phyloP scores from a whole-genome alignment of 352 stramenopile genomes.

The Globisporangium barbulae region DNA sequence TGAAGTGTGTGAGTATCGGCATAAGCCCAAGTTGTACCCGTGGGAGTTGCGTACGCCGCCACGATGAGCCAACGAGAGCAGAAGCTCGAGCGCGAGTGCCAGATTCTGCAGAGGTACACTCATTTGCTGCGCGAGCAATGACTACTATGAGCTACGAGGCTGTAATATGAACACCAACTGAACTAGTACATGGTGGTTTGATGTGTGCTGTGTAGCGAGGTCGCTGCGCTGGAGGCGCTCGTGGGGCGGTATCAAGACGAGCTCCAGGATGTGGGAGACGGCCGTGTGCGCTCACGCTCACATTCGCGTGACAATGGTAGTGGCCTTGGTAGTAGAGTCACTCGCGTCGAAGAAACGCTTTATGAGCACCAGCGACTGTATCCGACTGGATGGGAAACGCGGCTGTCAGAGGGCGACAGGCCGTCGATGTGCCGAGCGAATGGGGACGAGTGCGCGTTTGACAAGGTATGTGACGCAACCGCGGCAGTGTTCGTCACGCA shows the following conservation, averaged over 20 bases:
- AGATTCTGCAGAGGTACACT: conserved; percentile 29
- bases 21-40: no score
- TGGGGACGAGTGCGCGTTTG: conserved; percentile 37
- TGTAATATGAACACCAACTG: background rate
- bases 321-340: conserved; percentile 1
- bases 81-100: conserved; percentile 35
- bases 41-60: background rate
- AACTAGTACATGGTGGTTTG: background rate
- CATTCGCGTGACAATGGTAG: conserved; percentile 6
- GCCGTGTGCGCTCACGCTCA: background rate
- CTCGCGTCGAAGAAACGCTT: conserved; percentile 44
- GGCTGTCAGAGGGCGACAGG: conserved; percentile 14
- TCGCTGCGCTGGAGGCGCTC: conserved; percentile 54
- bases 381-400: conserved; percentile 23
- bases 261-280: conserved; percentile 17
- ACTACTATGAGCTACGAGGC: background rate
- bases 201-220: conserved; percentile 34
- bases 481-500: background rate
- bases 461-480: conserved; percentile 23
- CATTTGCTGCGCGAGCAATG: background rate
- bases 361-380: conserved; percentile 57
- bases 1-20: background rate
- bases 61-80: conserved; percentile 23
- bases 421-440: conserved; percentile 26
- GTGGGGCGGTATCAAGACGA: conserved; percentile 62